Evolutionary conservation across 2,329 filamentous ascomycete species (phyloP).

Genomic region (Hymenoscyphus albidus): DNA sequence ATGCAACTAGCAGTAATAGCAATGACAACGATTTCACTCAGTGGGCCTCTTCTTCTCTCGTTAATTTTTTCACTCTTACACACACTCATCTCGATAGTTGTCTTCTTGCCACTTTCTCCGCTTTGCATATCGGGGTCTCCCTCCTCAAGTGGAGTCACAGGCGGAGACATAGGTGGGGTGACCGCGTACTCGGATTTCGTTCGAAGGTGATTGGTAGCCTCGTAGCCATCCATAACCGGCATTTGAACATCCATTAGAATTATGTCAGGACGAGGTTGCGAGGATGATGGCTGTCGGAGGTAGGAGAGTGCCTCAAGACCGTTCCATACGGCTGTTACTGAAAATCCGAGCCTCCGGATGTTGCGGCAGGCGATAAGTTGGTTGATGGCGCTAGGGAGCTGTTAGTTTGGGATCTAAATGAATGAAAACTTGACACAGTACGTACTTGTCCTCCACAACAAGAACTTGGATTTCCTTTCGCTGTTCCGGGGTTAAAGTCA

Average conservation of each 20-base stretch:
- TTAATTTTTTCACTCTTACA: slow-evolving; percentile 34
- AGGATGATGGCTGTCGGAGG: slow-evolving; percentile 14
- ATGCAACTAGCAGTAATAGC: slow-evolving; percentile 50
- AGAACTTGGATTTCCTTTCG: slow-evolving; percentile 22
- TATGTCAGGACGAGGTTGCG: slow-evolving; percentile 23
- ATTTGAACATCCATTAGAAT: slow-evolving; percentile 48
- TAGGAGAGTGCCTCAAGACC: slow-evolving; percentile 29
- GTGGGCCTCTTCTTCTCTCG: slow-evolving; percentile 28
- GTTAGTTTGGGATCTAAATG: no score
- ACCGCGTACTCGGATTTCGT: slow-evolving; percentile 24
- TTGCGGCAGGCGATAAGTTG: slow-evolving; percentile 27
- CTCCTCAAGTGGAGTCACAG: not conserved
- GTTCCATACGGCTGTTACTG: slow-evolving; percentile 27
- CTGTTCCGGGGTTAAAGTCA: not conserved
- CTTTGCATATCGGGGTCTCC: not conserved
- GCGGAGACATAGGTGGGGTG: not conserved
- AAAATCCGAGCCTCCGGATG: slow-evolving; percentile 27
- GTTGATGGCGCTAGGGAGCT: slow-evolving; percentile 21
- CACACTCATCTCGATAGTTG: not conserved
- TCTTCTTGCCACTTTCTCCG: not conserved
- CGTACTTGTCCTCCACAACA: slow-evolving; percentile 27
- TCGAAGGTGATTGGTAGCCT: slow-evolving; percentile 45
- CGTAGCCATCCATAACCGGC: slow-evolving; percentile 50
- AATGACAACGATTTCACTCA: slow-evolving; percentile 44
- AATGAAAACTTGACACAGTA: no score